Percentiles rank a stretch among this genome's conserved stretches.
phyloP scores from a whole-genome alignment of 495 filamentous ascomycete species.

The Melanomma pulvis-pyrius region DNA sequence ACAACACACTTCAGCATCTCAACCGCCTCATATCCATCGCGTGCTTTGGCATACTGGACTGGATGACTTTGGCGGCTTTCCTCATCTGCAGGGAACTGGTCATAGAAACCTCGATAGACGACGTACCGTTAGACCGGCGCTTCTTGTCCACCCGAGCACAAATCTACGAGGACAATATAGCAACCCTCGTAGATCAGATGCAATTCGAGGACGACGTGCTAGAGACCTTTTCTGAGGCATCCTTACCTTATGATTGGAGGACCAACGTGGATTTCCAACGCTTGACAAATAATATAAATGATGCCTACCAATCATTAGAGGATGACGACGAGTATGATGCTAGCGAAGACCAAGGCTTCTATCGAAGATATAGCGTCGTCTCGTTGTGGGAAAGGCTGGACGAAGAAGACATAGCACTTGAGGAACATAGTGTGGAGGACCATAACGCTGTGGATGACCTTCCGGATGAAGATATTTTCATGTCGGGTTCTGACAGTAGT shows the following conservation, averaged over 20 bases:
- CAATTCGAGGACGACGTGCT: background rate
- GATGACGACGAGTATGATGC: background rate
- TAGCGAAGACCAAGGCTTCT: background rate
- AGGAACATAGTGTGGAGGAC: background rate
- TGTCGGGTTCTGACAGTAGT: background rate
- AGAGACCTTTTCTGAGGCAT: background rate
- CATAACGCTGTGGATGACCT: background rate
- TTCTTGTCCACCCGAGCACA: background rate
- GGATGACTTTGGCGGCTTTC: conserved; percentile 7
- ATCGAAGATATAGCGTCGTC: background rate
- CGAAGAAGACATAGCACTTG: background rate
- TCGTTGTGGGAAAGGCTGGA: background rate
- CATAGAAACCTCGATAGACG: background rate
- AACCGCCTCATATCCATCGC: background rate
- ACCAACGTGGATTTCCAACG: background rate
- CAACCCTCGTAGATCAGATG: background rate
- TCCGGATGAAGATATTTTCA: background rate
- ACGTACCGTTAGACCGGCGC: conserved; percentile 8
- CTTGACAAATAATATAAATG: background rate
- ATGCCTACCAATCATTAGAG: background rate
- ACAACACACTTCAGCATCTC: background rate
- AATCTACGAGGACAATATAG: background rate
- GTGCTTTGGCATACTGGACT: conserved; percentile 16
- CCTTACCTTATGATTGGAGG: background rate
- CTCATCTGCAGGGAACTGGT: conserved; percentile 17